Base-by-base conservation (phyloP, 1,139 yeast genomes). In the Taphrina populina region DNA sequence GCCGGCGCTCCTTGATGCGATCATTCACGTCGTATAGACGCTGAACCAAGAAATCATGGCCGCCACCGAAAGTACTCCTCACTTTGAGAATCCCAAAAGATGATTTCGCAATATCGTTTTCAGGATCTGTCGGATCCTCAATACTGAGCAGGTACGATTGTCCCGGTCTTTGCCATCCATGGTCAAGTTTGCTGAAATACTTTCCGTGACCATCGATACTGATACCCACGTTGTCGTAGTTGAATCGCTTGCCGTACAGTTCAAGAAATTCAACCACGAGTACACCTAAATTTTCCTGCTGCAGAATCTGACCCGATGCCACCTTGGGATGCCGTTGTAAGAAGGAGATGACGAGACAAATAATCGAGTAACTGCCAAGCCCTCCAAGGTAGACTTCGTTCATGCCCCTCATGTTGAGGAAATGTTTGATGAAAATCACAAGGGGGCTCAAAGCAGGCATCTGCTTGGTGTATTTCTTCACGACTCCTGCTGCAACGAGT, bases 351-450 rank as follows among this genome's bases (percentile, higher is more conserved):
- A 88, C 88, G 66, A 92, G 70, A 64, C 96, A 88, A 40, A 90
- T 88, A 21, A 90, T 87, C 6, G 96, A 82, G 67, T 85, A 92
- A 0, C 98, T 98, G 27, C 99, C 98, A 17, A 94, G 73, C 0
- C 98, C 98, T 58, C 99, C 99, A 20, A 84, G 83, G 65, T 86
- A 95, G n/a, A 92, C 98, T 64, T 88, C 86, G 66, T 92, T 90
- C 60, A 92, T 73, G 61, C 78, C 80, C 64, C 97, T 75, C 2
- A 88, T 81, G 37, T 90, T 76, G 57, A 94, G 74, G 65, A 90
- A 92, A 66, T 88, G 96, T 68, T 94, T 92, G 13, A 92, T 78
- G 2, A 88, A 82, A 56, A 92, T 74, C 0, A 87, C 95, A 59
- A 94, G 71, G 65, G 90, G 95, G 60, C 96, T 73, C 56, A 92